Evolutionary conservation across 257 asterid genomes (phyloP), one percentile per base, ranked within the genome.

Genomic region (Leonotis leonurus): DNA sequence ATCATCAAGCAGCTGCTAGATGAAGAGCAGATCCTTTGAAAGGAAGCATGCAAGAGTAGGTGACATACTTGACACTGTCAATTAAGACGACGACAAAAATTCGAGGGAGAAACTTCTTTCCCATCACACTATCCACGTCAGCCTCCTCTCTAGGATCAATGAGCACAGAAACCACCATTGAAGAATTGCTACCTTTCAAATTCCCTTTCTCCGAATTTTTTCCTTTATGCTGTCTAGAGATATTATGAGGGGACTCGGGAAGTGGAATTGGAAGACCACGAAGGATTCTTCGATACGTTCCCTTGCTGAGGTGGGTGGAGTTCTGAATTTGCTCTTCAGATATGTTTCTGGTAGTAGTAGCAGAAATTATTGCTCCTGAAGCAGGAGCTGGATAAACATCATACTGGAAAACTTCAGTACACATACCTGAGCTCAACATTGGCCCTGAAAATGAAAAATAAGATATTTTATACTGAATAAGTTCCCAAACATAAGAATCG

Each of bases 141-240:
- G 57, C 74, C 50, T 86, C 90, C 74, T 89, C 96, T 69, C 93
- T 78, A 10, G 96, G 96, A 76, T 89, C 96, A 24, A 86, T 83
- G 4, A 89, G 95, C 64, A 89, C 95, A 17, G 96, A 89, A 6
- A 89, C 94, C 44, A 89, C 96, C 92, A 90, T 83, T 7, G 95
- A 77, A 32, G 95, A n/a, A n/a, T n/a, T n/a, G n/a, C n/a, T n/a
- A n/a, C n/a, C n/a, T n/a, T n/a, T n/a, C n/a, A n/a, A n/a, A n/a
- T n/a, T n/a, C n/a, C n/a, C n/a, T n/a, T n/a, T n/a, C n/a, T n/a
- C n/a, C n/a, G n/a, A 48, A 20, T 46, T 67, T 39, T 61, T 72
- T 30, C 76, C 74, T 32, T 33, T 60, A 16, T 62, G 74, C 49
- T 76, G 83, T 64, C 70, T 71, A 10, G 95, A 81, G 41, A 87